Conservation (phyloP, 352 stramenopile species). For the Pythium aristosporum region DNA sequence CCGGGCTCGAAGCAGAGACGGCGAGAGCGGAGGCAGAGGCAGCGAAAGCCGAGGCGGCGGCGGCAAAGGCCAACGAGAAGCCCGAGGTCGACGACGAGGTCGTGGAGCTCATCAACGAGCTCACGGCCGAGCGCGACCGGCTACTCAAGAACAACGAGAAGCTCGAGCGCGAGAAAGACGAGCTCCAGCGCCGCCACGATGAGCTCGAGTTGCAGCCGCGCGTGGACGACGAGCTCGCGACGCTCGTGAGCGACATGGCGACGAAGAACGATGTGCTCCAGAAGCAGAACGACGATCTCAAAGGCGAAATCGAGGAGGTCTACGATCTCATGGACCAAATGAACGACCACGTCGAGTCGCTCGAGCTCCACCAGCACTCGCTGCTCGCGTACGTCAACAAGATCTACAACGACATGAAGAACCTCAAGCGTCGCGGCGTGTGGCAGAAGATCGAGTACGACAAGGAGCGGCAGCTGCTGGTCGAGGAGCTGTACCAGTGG, state of each 20-base stretch:
- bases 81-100: constrained; percentile 2
- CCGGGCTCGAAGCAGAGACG: neutral
- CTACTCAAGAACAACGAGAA: constrained; percentile 4
- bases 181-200: constrained; percentile 7
- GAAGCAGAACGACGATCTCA: constrained; percentile 22
- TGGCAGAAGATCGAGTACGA: constrained; percentile 33
- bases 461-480: constrained; percentile 28
- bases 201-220: constrained; percentile 17
- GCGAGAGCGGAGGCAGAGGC: neutral
- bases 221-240: constrained; percentile 18
- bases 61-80: neutral
- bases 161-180: constrained; percentile 12
- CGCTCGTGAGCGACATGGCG: constrained; percentile 10
- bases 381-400: constrained; percentile 28
- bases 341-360: constrained; percentile 25
- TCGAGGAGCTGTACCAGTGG: constrained; percentile 29
- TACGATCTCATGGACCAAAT: constrained; percentile 27
- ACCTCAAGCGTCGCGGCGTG: constrained; percentile 26
- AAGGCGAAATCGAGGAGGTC: constrained; percentile 19
- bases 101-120: constrained; percentile 7
- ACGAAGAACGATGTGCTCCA: constrained; percentile 20
- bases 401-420: constrained; percentile 27
- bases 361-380: constrained; percentile 24
- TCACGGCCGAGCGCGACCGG: constrained; percentile 10
- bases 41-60: neutral